Conservation (phyloP, 108 stramenopile species). For the Nitzschia palea region DNA sequence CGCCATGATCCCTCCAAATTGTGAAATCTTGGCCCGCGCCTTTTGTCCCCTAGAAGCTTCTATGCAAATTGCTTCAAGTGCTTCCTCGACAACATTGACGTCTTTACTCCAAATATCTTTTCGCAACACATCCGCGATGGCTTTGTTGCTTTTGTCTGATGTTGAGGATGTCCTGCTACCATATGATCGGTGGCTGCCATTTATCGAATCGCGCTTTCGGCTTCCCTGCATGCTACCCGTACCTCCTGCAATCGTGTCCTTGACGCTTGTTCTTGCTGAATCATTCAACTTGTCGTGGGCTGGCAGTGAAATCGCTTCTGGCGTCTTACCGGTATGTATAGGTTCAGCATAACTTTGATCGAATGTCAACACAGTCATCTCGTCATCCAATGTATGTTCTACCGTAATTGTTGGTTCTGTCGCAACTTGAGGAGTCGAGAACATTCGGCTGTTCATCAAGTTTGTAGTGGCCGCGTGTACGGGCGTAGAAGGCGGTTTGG, state of each 20-base stretch:
- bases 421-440: neutral
- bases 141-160: slow-evolving; percentile 17
- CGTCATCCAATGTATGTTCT: slow-evolving; percentile 15
- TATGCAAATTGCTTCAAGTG: slow-evolving; percentile 19
- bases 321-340: neutral
- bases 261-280: neutral
- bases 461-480: slow-evolving; percentile 4
- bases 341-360: slow-evolving; percentile 18
- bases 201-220: neutral
- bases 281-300: neutral
- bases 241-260: neutral
- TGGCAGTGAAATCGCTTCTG: neutral
- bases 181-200: neutral
- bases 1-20: slow-evolving; percentile 44
- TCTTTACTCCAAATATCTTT: slow-evolving; percentile 47
- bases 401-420: slow-evolving; percentile 18
- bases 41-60: slow-evolving; percentile 28
- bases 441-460: slow-evolving; percentile 36
- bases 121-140: slow-evolving; percentile 31
- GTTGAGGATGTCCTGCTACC: neutral
- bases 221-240: slow-evolving; percentile 1
- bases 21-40: slow-evolving; percentile 17
- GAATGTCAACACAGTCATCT: slow-evolving; percentile 39
- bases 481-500: neutral
- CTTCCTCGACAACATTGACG: slow-evolving; percentile 14